Conservation (phyloP, 345 rosid genomes). For the Lepidium africanum region DNA sequence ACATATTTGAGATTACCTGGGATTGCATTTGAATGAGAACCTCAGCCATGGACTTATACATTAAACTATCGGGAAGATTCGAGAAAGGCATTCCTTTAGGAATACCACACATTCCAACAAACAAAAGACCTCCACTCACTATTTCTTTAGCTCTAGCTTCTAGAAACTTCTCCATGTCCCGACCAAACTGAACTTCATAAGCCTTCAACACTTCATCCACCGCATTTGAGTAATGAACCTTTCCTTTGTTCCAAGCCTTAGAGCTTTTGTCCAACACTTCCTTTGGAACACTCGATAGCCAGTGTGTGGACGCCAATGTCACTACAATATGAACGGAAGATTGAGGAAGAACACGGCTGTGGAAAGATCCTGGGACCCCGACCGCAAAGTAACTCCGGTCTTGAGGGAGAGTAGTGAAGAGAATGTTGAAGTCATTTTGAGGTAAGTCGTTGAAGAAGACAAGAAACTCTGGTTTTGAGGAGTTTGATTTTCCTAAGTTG, state of each 20-base stretch:
- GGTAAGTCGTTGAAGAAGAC: conserved; percentile 45
- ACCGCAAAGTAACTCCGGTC: conserved; percentile 31
- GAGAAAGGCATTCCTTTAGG: conserved; percentile 25
- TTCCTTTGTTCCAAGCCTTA: conserved; percentile 42
- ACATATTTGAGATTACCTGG: conserved; percentile 5
- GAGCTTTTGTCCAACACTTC: conserved; percentile 31
- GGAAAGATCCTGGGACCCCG: conserved; percentile 43
- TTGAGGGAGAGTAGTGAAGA: conserved; percentile 37
- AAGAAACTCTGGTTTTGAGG: conserved; percentile 36
- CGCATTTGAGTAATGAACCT: conserved; percentile 30
- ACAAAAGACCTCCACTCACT: conserved; percentile 35
- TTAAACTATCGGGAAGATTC: conserved; percentile 33
- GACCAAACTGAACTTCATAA: conserved; percentile 30
- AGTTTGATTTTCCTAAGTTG: conserved; percentile 20
- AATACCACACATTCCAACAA: conserved; percentile 30
- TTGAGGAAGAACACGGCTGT: conserved; percentile 31
- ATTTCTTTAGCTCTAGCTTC: conserved; percentile 35
- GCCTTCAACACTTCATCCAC: conserved; percentile 30
- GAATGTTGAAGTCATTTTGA: conserved; percentile 50
- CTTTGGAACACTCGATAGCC: conserved; percentile 39
- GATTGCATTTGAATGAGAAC: conserved; percentile 41
- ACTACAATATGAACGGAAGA: conserved; percentile 29
- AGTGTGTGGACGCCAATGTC: conserved; percentile 32
- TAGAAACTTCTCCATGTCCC: conserved; percentile 35
- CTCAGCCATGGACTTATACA: conserved; percentile 39